phyloP scores from a whole-genome alignment of 768 basidiomycete species.

The Trametes maxima region DNA sequence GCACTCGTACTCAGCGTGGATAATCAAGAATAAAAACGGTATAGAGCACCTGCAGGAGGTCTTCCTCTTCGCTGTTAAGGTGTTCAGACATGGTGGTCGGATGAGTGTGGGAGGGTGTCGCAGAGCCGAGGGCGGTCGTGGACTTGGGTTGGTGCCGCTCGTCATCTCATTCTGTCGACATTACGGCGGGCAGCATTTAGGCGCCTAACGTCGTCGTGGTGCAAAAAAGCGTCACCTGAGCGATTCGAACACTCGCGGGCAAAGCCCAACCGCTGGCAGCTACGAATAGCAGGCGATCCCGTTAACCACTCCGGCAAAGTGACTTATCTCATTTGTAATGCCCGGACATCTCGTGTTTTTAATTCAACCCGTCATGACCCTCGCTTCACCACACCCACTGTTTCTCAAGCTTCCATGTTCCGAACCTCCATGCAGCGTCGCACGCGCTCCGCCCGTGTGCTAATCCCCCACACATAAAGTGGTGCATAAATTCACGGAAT shows the following conservation, averaged over 20 bases:
- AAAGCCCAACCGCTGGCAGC: conserved; percentile 57
- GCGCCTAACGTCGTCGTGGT: background rate
- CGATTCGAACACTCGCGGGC: conserved; percentile 66
- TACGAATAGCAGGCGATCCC: conserved; percentile 47
- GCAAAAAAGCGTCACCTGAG: conserved; percentile 56
- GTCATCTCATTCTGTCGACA: conserved; percentile 15
- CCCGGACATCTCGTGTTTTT: no score
- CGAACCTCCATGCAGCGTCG: no score
- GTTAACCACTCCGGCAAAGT: conserved; percentile 97
- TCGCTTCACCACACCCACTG: no score
- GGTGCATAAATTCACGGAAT: background rate
- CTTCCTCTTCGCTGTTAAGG: conserved; percentile 31
- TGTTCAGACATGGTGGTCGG: conserved; percentile 28
- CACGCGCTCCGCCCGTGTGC: no score
- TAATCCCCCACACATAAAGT: no score
- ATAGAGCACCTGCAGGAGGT: conserved; percentile 31
- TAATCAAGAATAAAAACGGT: background rate
- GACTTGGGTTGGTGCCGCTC: background rate
- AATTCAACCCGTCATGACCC: no score
- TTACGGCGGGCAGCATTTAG: background rate
- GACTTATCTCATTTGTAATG: conserved; percentile 45
- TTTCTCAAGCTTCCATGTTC: no score
- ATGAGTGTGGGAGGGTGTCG: background rate
- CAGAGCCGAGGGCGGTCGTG: background rate
- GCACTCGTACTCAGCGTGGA: background rate